Evolutionary conservation across 1,284 basidiomycete species (phyloP).

Genomic region (Ustilago trichophora): DNA sequence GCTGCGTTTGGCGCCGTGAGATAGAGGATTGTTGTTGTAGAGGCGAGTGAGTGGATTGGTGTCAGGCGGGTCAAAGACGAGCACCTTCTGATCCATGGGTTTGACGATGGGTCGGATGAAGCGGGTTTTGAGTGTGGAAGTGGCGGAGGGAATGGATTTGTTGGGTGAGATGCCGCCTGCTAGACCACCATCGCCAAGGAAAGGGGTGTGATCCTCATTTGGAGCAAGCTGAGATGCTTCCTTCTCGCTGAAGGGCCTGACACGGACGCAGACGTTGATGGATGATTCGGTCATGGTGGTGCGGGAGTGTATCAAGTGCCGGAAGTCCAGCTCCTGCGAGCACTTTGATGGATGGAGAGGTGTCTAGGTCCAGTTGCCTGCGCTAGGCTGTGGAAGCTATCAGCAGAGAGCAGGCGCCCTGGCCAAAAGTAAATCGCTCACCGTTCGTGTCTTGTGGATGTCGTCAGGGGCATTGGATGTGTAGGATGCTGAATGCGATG

Average conservation of each 20-base stretch:
- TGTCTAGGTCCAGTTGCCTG: no score
- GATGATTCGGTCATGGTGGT: conserved; percentile 36
- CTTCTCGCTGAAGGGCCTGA: conserved; percentile 62
- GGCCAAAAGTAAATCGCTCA: no score
- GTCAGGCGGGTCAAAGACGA: conserved; percentile 65
- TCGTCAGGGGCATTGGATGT: no score
- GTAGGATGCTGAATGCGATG: no score
- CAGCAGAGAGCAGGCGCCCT: no score
- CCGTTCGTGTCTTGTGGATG: no score
- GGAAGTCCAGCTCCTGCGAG: conserved; percentile 19
- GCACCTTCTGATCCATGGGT: conserved; percentile 63
- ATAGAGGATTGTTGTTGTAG: conserved; percentile 27
- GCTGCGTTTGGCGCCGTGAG: conserved; percentile 37
- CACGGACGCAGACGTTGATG: conserved; percentile 57
- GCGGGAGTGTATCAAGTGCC: background rate
- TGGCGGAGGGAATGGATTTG: conserved; percentile 32
- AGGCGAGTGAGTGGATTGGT: conserved; percentile 53
- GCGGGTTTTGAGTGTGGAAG: conserved; percentile 31
- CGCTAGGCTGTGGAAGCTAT: no score
- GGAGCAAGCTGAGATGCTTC: conserved; percentile 59
- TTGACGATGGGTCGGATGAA: conserved; percentile 62
- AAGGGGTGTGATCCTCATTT: conserved; percentile 55
- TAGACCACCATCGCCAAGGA: conserved; percentile 64
- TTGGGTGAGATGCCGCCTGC: conserved; percentile 51
- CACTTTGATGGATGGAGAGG: no score